phyloP scores from a whole-genome alignment of 805 yeast species.

The Lipomyces sp. region DNA sequence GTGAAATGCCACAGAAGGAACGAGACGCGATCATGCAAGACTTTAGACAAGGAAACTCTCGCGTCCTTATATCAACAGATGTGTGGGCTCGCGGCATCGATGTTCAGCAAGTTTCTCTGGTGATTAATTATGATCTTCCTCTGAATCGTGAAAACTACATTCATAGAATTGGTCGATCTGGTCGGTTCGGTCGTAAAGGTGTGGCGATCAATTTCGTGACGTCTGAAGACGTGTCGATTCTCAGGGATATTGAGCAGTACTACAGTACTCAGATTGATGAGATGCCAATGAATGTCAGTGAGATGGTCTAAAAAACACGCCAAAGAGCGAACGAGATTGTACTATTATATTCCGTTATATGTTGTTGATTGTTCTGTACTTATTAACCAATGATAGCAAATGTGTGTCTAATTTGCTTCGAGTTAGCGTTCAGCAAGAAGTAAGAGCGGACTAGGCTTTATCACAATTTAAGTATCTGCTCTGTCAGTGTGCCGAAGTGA shows the following conservation, averaged over 20 bases:
- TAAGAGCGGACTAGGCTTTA: neutral
- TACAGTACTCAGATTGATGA: constrained; percentile 89
- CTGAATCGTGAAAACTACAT: constrained; percentile 89
- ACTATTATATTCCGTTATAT: neutral
- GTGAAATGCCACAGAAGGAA: constrained; percentile 92
- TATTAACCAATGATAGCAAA: neutral
- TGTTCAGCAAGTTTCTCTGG: constrained; percentile 95
- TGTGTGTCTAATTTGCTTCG: neutral
- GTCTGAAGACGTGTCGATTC: constrained; percentile 68
- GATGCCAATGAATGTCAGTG: constrained; percentile 70
- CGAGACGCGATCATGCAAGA: constrained; percentile 95
- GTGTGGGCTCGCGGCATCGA: constrained; percentile 98
- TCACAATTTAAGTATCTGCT: neutral
- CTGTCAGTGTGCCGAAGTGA: neutral
- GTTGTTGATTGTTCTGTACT: neutral
- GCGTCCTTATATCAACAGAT: constrained; percentile 91
- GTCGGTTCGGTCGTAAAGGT: constrained; percentile 99
- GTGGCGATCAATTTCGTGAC: constrained; percentile 95
- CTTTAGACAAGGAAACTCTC: constrained; percentile 90
- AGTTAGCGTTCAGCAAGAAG: neutral
- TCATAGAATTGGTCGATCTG: constrained; percentile 98
- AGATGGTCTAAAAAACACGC: constrained; percentile 50
- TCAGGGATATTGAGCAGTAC: constrained; percentile 86
- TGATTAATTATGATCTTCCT: constrained; percentile 92
- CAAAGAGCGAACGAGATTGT: constrained; percentile 14